Conservation (phyloP, 2,329 filamentous ascomycete genomes). For the Corynespora cassiicola region DNA sequence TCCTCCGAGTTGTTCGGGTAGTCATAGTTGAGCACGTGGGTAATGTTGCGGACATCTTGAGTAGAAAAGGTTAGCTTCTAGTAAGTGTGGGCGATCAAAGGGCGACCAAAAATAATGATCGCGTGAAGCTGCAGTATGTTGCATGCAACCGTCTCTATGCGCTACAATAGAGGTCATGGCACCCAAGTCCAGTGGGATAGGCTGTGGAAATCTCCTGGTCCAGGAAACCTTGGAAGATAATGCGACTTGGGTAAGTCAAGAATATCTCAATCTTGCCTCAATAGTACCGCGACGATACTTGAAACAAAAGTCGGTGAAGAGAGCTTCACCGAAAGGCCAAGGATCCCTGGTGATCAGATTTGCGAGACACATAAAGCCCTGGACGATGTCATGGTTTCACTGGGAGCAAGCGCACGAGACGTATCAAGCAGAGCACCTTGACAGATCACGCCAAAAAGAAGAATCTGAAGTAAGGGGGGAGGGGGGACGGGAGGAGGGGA, state of each 20-base stretch:
- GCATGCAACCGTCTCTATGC: constrained; percentile 64
- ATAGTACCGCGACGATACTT: constrained; percentile 69
- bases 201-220: constrained; percentile 66
- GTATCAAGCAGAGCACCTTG: constrained; percentile 87
- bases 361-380: constrained; percentile 83
- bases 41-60: constrained; percentile 99
- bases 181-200: constrained; percentile 52
- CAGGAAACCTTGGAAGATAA: constrained; percentile 72
- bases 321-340: constrained; percentile 79
- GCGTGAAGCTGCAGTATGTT: constrained; percentile 63
- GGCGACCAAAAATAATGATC: constrained; percentile 63
- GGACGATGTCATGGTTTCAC: constrained; percentile 90
- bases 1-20: constrained; percentile 91
- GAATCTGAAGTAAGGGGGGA: constrained; percentile 47
- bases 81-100: constrained; percentile 52
- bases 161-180: constrained; percentile 53
- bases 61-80: constrained; percentile 78
- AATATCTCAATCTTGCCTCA: constrained; percentile 79
- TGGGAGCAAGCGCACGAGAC: constrained; percentile 76
- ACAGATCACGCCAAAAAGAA: constrained; percentile 67
- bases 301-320: constrained; percentile 76
- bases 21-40: constrained; percentile 99
- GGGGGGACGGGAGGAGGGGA: constrained; percentile 49
- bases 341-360: constrained; percentile 81
- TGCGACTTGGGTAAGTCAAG: constrained; percentile 79